These are phyloP conservation scores for Fusarium scirpi DNA, from an alignment of 2,329 filamentous ascomycete genomes.

Conservation along the genomic window DNA sequence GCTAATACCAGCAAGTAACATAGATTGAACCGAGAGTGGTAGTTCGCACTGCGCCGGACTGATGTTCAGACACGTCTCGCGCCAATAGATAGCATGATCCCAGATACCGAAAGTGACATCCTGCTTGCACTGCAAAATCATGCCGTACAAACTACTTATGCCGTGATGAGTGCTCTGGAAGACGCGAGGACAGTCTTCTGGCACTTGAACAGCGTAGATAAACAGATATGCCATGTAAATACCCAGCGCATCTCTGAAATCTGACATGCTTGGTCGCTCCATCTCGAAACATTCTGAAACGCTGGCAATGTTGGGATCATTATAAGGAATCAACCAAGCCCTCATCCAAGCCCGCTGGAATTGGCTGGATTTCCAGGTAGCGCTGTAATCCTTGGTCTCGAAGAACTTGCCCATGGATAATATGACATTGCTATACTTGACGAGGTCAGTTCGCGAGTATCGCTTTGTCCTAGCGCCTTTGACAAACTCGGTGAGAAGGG, in stretches of 20 bases:
- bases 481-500: constrained; percentile 35
- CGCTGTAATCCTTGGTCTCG: constrained; percentile 33
- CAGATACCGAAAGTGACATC: constrained; percentile 38
- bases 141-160: constrained; percentile 36
- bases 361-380: constrained; percentile 29
- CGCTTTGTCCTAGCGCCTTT: constrained; percentile 34
- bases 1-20: constrained; percentile 33
- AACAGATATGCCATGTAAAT: constrained; percentile 37
- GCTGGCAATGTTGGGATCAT: constrained; percentile 30
- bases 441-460: constrained; percentile 22
- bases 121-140: constrained; percentile 32
- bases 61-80: constrained; percentile 38
- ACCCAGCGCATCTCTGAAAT: constrained; percentile 26
- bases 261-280: constrained; percentile 29
- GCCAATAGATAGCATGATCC: constrained; percentile 40
- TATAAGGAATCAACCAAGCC: constrained; percentile 28
- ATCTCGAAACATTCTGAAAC: constrained; percentile 31
- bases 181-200: constrained; percentile 30
- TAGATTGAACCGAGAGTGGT: constrained; percentile 35
- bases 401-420: constrained; percentile 39
- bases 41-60: constrained; percentile 34
- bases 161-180: constrained; percentile 42
- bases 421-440: constrained; percentile 35
- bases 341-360: constrained; percentile 18
- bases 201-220: constrained; percentile 32